Evolutionary conservation across 257 asterid species (phyloP).

Genomic region (Hygrophila difformis): DNA sequence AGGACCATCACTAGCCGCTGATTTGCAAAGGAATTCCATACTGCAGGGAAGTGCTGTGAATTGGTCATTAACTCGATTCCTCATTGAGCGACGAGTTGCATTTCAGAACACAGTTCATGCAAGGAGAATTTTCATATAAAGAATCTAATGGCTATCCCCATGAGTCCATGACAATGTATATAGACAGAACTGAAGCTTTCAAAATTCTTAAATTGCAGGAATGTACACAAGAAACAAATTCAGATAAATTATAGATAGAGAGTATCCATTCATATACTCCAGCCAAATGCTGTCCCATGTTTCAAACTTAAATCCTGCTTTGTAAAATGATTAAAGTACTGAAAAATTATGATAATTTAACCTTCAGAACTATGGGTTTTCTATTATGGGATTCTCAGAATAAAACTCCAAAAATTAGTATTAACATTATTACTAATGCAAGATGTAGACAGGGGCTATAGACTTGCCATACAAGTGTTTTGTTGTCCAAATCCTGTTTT

Average conservation of each 20-base stretch:
- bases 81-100: slow-evolving; percentile 2
- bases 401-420: background rate
- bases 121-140: background rate
- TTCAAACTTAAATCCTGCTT: background rate
- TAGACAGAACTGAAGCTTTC: too few species aligned
- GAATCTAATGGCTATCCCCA: background rate
- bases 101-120: slow-evolving; percentile 12
- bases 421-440: background rate
- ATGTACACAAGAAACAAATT: background rate
- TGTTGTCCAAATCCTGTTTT: slow-evolving; percentile 93
- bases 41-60: slow-evolving; percentile 29
- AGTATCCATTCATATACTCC: background rate
- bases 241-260: background rate
- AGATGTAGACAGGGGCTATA: slow-evolving; percentile 15
- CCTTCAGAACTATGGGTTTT: slow-evolving; percentile 1
- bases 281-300: background rate
- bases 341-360: background rate
- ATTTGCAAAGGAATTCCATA: slow-evolving; percentile 73
- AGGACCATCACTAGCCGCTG: slow-evolving; percentile 81
- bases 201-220: too few species aligned
- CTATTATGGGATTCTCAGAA: background rate
- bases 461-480: slow-evolving; percentile 78
- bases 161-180: too few species aligned
- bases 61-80: slow-evolving; percentile 12
- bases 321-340: background rate